phyloP scores from a whole-genome alignment of 1,139 yeast species.

The Meyerozyma sp. region DNA sequence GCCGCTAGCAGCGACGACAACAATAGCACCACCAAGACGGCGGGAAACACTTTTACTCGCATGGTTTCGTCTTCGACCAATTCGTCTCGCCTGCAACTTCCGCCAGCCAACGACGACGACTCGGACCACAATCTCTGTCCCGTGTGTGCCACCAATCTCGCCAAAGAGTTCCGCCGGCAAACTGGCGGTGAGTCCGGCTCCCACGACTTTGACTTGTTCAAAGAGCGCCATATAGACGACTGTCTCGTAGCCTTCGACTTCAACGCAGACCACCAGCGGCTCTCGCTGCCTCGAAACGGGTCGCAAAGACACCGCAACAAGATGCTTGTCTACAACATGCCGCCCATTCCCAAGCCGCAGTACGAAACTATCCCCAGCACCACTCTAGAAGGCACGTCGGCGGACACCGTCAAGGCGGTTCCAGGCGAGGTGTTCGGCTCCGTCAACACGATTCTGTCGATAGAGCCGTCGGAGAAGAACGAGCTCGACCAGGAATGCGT shows the following conservation, averaged over 20 bases:
- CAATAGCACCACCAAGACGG: conserved; percentile 22
- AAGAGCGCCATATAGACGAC: conserved; percentile 62
- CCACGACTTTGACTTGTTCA: conserved; percentile 40
- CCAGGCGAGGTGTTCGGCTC: conserved; percentile 14
- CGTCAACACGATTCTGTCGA: conserved; percentile 19
- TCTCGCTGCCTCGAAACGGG: conserved; percentile 27
- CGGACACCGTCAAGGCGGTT: conserved; percentile 6
- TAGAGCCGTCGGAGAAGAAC: conserved; percentile 18
- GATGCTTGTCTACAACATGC: conserved; percentile 77
- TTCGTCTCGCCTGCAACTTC: conserved; percentile 9
- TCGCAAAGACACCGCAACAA: conserved; percentile 48
- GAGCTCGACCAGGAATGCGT: conserved; percentile 69
- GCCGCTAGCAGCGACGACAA: conserved; percentile 2
- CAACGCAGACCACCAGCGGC: conserved; percentile 46
- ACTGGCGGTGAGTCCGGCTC: conserved; percentile 15
- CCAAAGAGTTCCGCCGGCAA: conserved; percentile 33
- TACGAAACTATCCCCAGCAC: conserved; percentile 27
- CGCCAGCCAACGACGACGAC: conserved; percentile 9
- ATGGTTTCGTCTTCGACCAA: conserved; percentile 25
- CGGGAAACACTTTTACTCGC: conserved; percentile 14
- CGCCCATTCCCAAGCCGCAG: conserved; percentile 47
- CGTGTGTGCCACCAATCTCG: conserved; percentile 47
- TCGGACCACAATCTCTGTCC: conserved; percentile 40
- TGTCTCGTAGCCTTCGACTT: conserved; percentile 69
- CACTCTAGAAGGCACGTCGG: conserved; percentile 6